These are phyloP conservation scores for Podochytrium sp. DNA, from an alignment of 192 early-diverging fungal species.

Conservation along the genomic window DNA sequence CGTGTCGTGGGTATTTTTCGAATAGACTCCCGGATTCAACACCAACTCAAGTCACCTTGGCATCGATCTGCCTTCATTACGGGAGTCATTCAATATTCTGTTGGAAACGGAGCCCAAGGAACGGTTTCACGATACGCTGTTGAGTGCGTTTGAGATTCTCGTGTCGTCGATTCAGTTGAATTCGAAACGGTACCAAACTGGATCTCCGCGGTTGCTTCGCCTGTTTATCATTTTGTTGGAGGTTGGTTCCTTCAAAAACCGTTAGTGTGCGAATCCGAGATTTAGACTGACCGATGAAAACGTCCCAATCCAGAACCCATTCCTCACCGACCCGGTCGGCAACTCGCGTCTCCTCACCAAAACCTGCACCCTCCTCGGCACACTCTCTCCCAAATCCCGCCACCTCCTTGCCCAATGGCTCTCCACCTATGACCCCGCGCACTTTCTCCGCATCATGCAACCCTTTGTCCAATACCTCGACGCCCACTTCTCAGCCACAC, in stretches of 20 bases:
- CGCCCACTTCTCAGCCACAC: conserved; percentile 50
- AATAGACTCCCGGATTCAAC: conserved; percentile 25
- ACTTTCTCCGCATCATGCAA: conserved; percentile 46
- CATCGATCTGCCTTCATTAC: conserved; percentile 39
- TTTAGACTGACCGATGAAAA: too few relatives aligned
- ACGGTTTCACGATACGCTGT: conserved; percentile 44
- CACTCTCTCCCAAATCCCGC: conserved; percentile 40
- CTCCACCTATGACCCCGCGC: conserved; percentile 45
- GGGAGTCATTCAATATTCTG: conserved; percentile 40
- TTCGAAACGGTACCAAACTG: conserved; percentile 34
- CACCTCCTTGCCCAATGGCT: conserved; percentile 54
- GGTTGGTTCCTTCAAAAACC: conserved; percentile 34
- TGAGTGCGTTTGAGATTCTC: conserved; percentile 60
- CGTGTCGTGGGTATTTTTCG: neutral
- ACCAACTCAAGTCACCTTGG: conserved; percentile 15
- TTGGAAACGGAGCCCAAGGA: conserved; percentile 36
- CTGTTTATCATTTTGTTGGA: conserved; percentile 42
- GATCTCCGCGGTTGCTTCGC: conserved; percentile 29
- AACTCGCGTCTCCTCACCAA: conserved; percentile 53
- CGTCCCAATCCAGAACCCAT: conserved; percentile 59
- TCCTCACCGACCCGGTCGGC: conserved; percentile 49
- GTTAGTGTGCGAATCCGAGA: too few relatives aligned
- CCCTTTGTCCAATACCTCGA: conserved; percentile 55
- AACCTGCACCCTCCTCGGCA: conserved; percentile 47
- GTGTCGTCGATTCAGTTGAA: conserved; percentile 57